Base-by-base conservation (phyloP, 805 yeast genomes). In the Candida orba region DNA sequence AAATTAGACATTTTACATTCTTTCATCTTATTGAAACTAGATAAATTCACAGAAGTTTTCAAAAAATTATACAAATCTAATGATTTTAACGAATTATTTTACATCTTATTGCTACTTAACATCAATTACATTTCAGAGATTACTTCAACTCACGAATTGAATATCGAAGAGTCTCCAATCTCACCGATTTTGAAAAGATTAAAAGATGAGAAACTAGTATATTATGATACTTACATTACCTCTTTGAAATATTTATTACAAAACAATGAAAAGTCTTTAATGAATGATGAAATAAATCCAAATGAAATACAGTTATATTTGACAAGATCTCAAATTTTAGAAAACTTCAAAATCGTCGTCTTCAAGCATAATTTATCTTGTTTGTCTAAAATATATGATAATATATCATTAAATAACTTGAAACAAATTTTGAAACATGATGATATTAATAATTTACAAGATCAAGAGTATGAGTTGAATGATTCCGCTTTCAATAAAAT, bases 41-140 rank as follows among this genome's bases (percentile, higher is more conserved):
- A 41, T 9, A 43, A 41, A 22, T 43, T 32, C 20, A 18, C 37
- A 6, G 46, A 43, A 34, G 46, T 43, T 24, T 43, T 43, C 33
- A 43, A 40, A 33, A 43, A 43, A 35, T 27, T 43, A 8, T 43
- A 43, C 32, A 38, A 36, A n/a, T 14, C 43, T 2, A 31, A 40
- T 10, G 6, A 37, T 2, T 34, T 32, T 23, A 29, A 37, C 25
- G 39, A 25, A 18, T 29, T 43, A 23, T 40, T 43, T 27, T 43
- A 35, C 40, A 33, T 41, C 3, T n/a, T 43, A 9, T 34, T 43
- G 18, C 32, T 43, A 4, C 36, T 43, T 39, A 43, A 43, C 22
- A 36, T 41, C 15, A 39, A 41, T 17, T 36, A 43, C 22, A 36
- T 43, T 17, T 17, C 37, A 6, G 46, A 43, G 17, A 29, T 40